Conservation (phyloP, 441 rosid species). For the Gossypium davidsonii region DNA sequence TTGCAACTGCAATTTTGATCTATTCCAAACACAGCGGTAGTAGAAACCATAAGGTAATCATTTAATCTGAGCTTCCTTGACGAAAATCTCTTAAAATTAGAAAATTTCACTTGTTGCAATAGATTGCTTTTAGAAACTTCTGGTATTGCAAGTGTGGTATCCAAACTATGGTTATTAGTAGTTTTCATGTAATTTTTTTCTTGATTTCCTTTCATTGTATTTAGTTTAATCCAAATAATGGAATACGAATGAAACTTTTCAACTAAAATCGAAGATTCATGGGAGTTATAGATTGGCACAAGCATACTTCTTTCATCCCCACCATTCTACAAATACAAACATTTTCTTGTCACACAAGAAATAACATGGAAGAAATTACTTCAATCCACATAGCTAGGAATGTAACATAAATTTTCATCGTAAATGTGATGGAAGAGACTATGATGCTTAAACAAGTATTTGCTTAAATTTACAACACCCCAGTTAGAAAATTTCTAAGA, state of each 20-base stretch:
- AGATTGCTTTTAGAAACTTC: slow-evolving; percentile 27
- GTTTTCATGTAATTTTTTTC: slow-evolving; percentile 17
- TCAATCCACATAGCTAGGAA: background rate
- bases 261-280: background rate
- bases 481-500: no score
- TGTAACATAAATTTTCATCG: no score
- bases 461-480: no score
- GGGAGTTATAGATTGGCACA: slow-evolving; percentile 20
- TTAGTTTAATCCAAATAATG: background rate
- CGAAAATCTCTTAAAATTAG: slow-evolving; percentile 28
- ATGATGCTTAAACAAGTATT: background rate
- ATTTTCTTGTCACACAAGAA: slow-evolving; percentile 8
- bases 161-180: slow-evolving; percentile 17
- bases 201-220: slow-evolving; percentile 16
- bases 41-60: slow-evolving; percentile 32
- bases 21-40: slow-evolving; percentile 3
- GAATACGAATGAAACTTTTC: no score
- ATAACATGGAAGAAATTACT: no score
- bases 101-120: slow-evolving; percentile 25
- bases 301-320: slow-evolving; percentile 25
- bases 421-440: background rate
- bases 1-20: no score
- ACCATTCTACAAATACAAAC: slow-evolving; percentile 28
- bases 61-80: slow-evolving; percentile 29
- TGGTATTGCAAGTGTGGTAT: slow-evolving; percentile 24